These are phyloP conservation scores for Pseudopithomyces maydicus DNA, from an alignment of 2,329 filamentous ascomycete genomes.

Conservation along the genomic window DNA sequence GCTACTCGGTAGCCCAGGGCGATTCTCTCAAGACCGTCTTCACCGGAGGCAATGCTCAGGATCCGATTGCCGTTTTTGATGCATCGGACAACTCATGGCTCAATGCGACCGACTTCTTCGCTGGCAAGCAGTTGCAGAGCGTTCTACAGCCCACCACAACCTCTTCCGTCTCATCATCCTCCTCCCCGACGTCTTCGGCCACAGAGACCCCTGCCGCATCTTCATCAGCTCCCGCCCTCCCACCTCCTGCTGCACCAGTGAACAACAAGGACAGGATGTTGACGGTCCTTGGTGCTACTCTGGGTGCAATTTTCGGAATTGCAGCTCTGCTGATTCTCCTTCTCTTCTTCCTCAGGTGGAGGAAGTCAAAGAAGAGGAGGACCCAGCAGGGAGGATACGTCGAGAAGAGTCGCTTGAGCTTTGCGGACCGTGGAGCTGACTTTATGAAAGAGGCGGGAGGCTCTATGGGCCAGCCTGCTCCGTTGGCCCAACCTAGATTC, in stretches of 20 bases:
- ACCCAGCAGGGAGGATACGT: slow-evolving; percentile 62
- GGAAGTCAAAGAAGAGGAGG: slow-evolving; percentile 63
- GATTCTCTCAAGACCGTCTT: slow-evolving; percentile 72
- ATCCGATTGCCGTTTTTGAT: slow-evolving; percentile 78
- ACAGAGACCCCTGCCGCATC: slow-evolving; percentile 24
- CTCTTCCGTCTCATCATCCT: slow-evolving; percentile 29
- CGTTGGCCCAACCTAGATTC: slow-evolving; percentile 24
- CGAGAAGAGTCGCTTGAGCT: slow-evolving; percentile 54
- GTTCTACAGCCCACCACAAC: slow-evolving; percentile 27
- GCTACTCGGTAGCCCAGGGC: slow-evolving; percentile 74
- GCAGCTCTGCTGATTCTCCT: slow-evolving; percentile 71
- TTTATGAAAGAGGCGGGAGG: slow-evolving; percentile 59
- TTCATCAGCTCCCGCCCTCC: slow-evolving; percentile 34
- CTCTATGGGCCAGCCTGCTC: slow-evolving; percentile 28
- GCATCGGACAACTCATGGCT: slow-evolving; percentile 77
- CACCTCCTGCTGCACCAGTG: slow-evolving; percentile 29
- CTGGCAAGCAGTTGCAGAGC: slow-evolving; percentile 46
- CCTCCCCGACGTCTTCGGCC: slow-evolving; percentile 43
- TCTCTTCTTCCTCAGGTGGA: slow-evolving; percentile 70
- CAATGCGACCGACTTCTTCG: slow-evolving; percentile 70
- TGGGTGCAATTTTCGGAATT: slow-evolving; percentile 80
- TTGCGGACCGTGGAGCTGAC: slow-evolving; percentile 56
- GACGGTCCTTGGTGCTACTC: slow-evolving; percentile 76
- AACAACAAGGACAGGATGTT: slow-evolving; percentile 55
- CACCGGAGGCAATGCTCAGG: slow-evolving; percentile 69